These are phyloP conservation scores for Rhynchospora breviuscula DNA, from an alignment of 176 grass and related monocot species.

Conservation along the genomic window DNA sequence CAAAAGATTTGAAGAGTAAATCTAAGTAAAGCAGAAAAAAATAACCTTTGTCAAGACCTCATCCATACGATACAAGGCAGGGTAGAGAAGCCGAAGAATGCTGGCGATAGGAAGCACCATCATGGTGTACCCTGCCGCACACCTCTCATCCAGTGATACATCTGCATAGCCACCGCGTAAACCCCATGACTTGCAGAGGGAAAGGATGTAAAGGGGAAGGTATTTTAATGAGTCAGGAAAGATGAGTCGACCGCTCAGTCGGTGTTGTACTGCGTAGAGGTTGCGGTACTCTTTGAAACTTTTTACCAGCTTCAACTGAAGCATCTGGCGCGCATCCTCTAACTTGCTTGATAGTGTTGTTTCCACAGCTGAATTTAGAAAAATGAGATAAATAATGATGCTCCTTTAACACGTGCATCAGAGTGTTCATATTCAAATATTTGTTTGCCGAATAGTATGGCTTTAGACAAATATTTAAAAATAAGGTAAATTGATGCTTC, in stretches of 20 bases:
- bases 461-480: neutral
- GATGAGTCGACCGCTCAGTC: constrained; percentile 71
- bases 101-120: constrained; percentile 72
- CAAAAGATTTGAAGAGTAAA: constrained; percentile 8
- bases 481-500: neutral
- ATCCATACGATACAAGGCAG: constrained; percentile 71
- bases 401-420: neutral
- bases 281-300: constrained; percentile 92
- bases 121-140: constrained; percentile 80
- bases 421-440: neutral
- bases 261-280: constrained; percentile 73
- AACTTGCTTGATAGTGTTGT: constrained; percentile 85
- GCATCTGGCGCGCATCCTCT: constrained; percentile 81
- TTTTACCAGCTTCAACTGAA: constrained; percentile 80
- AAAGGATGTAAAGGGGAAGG: constrained; percentile 63
- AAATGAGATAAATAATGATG: neutral
- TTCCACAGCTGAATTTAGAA: constrained; percentile 62
- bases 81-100: constrained; percentile 80
- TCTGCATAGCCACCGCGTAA: constrained; percentile 89
- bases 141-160: constrained; percentile 81
- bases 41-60: constrained; percentile 62
- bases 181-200: constrained; percentile 72
- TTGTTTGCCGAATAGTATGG: neutral
- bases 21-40: constrained; percentile 23
- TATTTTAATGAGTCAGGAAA: constrained; percentile 88